These are phyloP conservation scores for Teratosphaeria nubilosa DNA, from an alignment of 2,329 filamentous ascomycete genomes.

Conservation along the genomic window DNA sequence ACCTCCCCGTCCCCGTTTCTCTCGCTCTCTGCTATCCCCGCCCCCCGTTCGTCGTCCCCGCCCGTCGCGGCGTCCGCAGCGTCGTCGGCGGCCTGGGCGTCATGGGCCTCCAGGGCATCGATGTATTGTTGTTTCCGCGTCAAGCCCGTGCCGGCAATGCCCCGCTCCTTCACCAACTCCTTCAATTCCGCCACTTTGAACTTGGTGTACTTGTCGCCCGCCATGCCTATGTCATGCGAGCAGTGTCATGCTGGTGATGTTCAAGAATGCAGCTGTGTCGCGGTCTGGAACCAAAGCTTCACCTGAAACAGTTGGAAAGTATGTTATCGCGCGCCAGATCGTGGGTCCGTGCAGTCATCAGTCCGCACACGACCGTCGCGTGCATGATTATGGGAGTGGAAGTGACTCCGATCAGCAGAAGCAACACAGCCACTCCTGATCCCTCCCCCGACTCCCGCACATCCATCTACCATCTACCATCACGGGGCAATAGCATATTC, in stretches of 20 bases:
- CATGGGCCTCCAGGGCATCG: slow-evolving; percentile 32
- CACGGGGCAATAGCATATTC: too few relatives aligned
- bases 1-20: neutral
- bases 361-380: too few relatives aligned
- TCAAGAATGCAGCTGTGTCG: too few relatives aligned
- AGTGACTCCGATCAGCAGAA: neutral
- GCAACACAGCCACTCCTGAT: neutral
- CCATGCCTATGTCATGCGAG: slow-evolving; percentile 6
- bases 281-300: too few relatives aligned
- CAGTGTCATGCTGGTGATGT: neutral
- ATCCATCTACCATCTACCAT: too few relatives aligned
- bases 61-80: slow-evolving; percentile 2
- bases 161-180: slow-evolving; percentile 36
- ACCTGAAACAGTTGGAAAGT: neutral
- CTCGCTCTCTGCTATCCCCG: too few relatives aligned
- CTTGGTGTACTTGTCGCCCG: slow-evolving; percentile 32
- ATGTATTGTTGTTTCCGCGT: slow-evolving; percentile 40
- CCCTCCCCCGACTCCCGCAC: too few relatives aligned
- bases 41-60: slow-evolving; percentile 4
- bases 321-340: neutral
- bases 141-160: slow-evolving; percentile 35
- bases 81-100: slow-evolving; percentile 10
- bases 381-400: neutral
- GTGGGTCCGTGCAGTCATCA: neutral
- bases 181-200: slow-evolving; percentile 38